A percentile compares a stretch with the other conserved stretches of the same genome.
Evolutionary conservation across 2,329 filamentous ascomycete genomes (phyloP).

Genomic region (Ophiognomonia clavigignenti-juglandacearum): DNA sequence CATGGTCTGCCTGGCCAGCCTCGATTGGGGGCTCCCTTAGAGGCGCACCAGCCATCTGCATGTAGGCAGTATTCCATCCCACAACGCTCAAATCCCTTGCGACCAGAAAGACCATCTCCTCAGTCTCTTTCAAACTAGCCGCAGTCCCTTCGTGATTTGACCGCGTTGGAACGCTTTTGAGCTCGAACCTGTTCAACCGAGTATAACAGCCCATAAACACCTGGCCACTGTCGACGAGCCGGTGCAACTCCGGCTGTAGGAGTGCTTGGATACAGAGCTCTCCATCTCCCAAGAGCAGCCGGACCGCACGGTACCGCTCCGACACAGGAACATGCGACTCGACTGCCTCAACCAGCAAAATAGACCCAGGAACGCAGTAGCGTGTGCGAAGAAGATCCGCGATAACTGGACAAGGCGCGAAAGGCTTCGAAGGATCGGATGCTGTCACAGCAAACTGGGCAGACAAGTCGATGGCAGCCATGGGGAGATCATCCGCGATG

Average conservation of each 20-base stretch:
- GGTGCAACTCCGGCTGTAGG: conserved; percentile 39
- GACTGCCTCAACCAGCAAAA: conserved; percentile 40
- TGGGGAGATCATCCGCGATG: not conserved
- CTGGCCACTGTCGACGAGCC: conserved; percentile 40
- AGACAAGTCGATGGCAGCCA: conserved; percentile 4
- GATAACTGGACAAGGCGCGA: conserved; percentile 36
- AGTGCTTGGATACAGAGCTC: conserved; percentile 51
- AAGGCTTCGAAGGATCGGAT: conserved; percentile 19
- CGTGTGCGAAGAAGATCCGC: conserved; percentile 43
- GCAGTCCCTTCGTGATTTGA: conserved; percentile 12
- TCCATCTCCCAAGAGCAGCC: conserved; percentile 48
- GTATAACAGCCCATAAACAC: conserved; percentile 45
- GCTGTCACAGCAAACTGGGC: conserved; percentile 18
- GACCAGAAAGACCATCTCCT: conserved; percentile 38
- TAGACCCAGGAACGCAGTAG: conserved; percentile 40
- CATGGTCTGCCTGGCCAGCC: not conserved
- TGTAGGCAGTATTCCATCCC: conserved; percentile 43
- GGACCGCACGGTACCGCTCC: conserved; percentile 37
- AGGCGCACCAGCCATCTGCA: conserved; percentile 20
- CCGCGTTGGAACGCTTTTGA: conserved; percentile 22
- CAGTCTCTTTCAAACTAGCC: not conserved
- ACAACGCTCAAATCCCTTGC: conserved; percentile 40
- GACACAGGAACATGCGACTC: conserved; percentile 14
- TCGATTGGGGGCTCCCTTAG: not conserved
- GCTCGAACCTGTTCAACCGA: conserved; percentile 35